Evolutionary conservation across 139 green algal species (phyloP).

Genomic region (Chlorella sp.): DNA sequence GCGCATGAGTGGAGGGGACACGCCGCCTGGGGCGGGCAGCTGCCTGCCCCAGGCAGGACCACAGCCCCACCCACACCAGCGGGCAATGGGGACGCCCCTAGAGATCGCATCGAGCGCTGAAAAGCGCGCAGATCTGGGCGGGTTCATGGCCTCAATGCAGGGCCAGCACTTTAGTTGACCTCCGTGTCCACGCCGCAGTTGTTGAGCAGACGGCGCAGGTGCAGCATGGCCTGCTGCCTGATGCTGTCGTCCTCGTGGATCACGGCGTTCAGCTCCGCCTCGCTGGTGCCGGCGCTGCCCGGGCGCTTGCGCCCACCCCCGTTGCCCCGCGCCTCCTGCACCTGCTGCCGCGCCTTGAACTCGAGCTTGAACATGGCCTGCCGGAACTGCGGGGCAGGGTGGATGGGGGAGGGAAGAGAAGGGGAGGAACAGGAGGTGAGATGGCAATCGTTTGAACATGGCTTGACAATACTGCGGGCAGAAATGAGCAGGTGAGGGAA

Average conservation of each 20-base stretch:
- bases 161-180: no score
- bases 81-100: no score
- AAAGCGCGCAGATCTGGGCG: no score
- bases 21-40: no score
- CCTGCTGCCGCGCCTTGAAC: constrained; percentile 36
- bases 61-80: no score
- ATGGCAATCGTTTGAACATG: neutral
- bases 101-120: no score
- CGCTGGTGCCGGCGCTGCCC: neutral
- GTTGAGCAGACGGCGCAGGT: constrained; percentile 33
- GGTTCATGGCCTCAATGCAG: no score
- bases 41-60: no score
- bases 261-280: neutral
- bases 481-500: neutral
- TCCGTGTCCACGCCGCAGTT: neutral
- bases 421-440: neutral
- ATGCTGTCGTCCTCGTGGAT: constrained; percentile 12
- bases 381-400: constrained; percentile 16
- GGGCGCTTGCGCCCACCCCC: constrained; percentile 12
- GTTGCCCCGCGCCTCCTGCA: neutral
- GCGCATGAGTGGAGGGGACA: no score
- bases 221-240: constrained; percentile 28
- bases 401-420: neutral
- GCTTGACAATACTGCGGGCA: neutral
- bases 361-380: constrained; percentile 39